Percentiles rank a stretch among this genome's conserved stretches.
Conservation (phyloP, 2,329 filamentous ascomycete species). For the Colletotrichum caudatum region DNA sequence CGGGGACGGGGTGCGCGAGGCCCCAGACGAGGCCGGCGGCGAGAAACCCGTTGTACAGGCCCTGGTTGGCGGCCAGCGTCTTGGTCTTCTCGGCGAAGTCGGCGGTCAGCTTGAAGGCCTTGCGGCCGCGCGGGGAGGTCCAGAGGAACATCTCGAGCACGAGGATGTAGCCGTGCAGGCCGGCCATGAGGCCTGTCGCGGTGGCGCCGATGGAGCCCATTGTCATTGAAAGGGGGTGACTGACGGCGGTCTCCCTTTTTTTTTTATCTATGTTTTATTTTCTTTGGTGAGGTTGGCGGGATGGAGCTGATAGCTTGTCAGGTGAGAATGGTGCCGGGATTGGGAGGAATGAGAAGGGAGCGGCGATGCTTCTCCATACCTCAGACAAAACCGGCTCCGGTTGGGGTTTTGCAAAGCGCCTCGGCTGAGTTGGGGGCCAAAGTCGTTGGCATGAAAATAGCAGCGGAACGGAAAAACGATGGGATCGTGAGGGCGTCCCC, state of each 20-base stretch:
- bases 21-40: conserved; percentile 62
- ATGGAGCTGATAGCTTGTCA: not conserved
- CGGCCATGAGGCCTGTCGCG: conserved; percentile 54
- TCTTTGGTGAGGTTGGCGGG: not conserved
- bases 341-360: not conserved
- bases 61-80: conserved; percentile 62
- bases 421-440: not conserved
- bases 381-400: conserved; percentile 7
- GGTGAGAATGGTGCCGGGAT: not conserved
- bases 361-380: not conserved
- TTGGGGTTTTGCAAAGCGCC: not conserved
- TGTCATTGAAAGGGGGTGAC: not conserved
- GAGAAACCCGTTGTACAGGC: conserved; percentile 66
- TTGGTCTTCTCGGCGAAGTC: conserved; percentile 60
- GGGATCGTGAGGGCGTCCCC: not conserved
- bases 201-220: conserved; percentile 52
- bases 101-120: conserved; percentile 57
- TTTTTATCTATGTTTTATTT: not conserved
- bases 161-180: conserved; percentile 62
- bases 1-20: conserved; percentile 57
- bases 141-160: conserved; percentile 64
- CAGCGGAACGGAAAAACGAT: conserved; percentile 41
- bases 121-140: conserved; percentile 59
- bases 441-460: not conserved
- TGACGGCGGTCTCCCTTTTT: not conserved